These are phyloP conservation scores for Rhypophila decipiens DNA, from an alignment of 495 filamentous ascomycete species.

Conservation along the genomic window DNA sequence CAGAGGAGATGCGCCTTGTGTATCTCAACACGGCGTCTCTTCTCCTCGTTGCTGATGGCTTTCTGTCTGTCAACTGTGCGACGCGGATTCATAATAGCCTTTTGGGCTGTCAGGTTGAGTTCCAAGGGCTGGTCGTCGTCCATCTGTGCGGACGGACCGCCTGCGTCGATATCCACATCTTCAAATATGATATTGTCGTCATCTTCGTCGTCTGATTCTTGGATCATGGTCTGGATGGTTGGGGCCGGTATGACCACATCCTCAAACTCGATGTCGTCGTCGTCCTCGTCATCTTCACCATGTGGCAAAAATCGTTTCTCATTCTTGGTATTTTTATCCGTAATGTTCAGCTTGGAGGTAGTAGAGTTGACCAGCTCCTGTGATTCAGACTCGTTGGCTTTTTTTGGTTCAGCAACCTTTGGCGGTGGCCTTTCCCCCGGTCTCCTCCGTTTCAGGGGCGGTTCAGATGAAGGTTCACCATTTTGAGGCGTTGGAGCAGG, in stretches of 20 bases:
- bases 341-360: no score
- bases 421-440: slow-evolving; percentile 28
- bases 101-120: slow-evolving; percentile 44
- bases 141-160: slow-evolving; percentile 8
- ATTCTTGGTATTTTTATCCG: no score
- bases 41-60: slow-evolving; percentile 63
- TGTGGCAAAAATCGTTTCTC: no score
- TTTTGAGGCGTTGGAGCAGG: no score
- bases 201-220: slow-evolving; percentile 24
- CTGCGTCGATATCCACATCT: slow-evolving; percentile 27
- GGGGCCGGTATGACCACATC: slow-evolving; percentile 26
- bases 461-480: no score
- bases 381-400: background rate
- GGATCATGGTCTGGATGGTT: slow-evolving; percentile 19
- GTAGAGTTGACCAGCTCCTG: no score
- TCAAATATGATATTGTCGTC: slow-evolving; percentile 30
- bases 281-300: slow-evolving; percentile 24
- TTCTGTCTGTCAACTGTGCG: slow-evolving; percentile 45
- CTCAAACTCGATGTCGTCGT: slow-evolving; percentile 30
- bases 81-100: slow-evolving; percentile 27
- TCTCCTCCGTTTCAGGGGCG: slow-evolving; percentile 35
- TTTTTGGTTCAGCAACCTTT: slow-evolving; percentile 3
- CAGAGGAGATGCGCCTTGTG: slow-evolving; percentile 87
- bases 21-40: slow-evolving; percentile 60
- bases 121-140: slow-evolving; percentile 46